phyloP scores from a whole-genome alignment of 805 yeast species.

The Ogataea minuta region DNA sequence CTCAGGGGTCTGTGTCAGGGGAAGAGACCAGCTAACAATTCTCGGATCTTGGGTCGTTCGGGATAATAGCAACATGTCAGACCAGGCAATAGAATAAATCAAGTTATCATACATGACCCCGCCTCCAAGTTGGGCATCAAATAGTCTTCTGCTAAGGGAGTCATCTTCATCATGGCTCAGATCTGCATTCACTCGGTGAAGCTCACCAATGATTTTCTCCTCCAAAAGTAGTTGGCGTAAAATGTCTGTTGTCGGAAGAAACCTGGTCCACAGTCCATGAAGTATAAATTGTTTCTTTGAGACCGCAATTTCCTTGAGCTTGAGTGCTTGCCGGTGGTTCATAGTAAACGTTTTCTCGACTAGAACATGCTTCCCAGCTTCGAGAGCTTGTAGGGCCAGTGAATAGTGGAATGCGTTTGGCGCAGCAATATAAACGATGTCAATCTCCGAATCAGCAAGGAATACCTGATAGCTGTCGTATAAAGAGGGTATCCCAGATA shows the following conservation, averaged over 20 bases:
- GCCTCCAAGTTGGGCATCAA: constrained; percentile 48
- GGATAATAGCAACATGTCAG: constrained; percentile 38
- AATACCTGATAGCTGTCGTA: constrained; percentile 39
- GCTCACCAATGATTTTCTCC: constrained; percentile 41
- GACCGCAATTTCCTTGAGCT: constrained; percentile 42
- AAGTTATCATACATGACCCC: constrained; percentile 59
- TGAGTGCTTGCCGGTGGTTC: constrained; percentile 43
- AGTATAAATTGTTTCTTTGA: constrained; percentile 43
- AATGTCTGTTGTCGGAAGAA: constrained; percentile 43
- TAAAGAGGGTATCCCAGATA: too few relatives aligned
- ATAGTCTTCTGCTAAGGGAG: constrained; percentile 29
- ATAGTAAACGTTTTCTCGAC: constrained; percentile 57
- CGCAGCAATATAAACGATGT: constrained; percentile 51
- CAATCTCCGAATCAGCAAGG: constrained; percentile 38
- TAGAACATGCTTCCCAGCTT: constrained; percentile 47
- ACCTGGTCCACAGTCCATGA: constrained; percentile 60
- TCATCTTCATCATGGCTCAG: constrained; percentile 23
- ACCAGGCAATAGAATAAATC: constrained; percentile 48
- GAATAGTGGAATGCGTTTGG: constrained; percentile 52
- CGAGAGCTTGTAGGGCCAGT: constrained; percentile 41
- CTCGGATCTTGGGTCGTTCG: constrained; percentile 23
- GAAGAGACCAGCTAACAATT: constrained; percentile 32
- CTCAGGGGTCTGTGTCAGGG: constrained; percentile 34
- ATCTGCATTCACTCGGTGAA: constrained; percentile 44
- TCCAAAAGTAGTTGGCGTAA: constrained; percentile 34